Conservation (phyloP, 345 rosid species). For the Eucalyptus caleyi region DNA sequence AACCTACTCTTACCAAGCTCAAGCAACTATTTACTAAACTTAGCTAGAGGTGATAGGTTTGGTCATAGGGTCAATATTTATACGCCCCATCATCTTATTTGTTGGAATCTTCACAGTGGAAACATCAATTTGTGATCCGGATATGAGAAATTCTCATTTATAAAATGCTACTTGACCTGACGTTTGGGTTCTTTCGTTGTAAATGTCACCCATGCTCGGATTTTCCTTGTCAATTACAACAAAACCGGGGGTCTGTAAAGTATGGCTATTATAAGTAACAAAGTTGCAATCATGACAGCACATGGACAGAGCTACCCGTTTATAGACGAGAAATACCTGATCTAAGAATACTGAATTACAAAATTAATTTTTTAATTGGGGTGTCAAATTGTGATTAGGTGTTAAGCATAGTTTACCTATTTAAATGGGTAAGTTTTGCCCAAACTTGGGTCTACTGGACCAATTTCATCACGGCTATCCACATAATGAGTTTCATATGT, state of each 20-base stretch:
- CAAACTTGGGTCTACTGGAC: rapidly evolving
- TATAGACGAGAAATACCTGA: background rate
- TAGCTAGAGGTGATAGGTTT: background rate
- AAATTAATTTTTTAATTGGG: background rate
- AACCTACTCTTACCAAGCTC: background rate
- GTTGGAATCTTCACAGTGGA: background rate
- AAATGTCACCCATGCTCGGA: background rate
- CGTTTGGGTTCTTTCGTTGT: background rate
- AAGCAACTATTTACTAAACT: background rate
- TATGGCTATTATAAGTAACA: background rate
- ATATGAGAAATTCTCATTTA: background rate
- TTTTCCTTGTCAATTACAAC: background rate
- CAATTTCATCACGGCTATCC: too few species aligned
- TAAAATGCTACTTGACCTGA: background rate
- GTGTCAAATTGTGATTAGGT: background rate
- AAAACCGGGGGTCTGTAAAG: background rate
- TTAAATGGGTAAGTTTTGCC: background rate
- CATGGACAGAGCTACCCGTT: background rate
- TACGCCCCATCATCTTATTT: background rate
- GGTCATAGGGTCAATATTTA: background rate
- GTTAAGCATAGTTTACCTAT: background rate
- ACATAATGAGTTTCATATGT: too few species aligned
- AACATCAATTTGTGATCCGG: background rate
- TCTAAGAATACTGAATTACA: background rate
- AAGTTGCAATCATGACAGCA: background rate